Evolutionary conservation across 139 green algal species (phyloP), one percentile per base, ranked within the genome.

Genomic region (Micromonas commoda): DNA sequence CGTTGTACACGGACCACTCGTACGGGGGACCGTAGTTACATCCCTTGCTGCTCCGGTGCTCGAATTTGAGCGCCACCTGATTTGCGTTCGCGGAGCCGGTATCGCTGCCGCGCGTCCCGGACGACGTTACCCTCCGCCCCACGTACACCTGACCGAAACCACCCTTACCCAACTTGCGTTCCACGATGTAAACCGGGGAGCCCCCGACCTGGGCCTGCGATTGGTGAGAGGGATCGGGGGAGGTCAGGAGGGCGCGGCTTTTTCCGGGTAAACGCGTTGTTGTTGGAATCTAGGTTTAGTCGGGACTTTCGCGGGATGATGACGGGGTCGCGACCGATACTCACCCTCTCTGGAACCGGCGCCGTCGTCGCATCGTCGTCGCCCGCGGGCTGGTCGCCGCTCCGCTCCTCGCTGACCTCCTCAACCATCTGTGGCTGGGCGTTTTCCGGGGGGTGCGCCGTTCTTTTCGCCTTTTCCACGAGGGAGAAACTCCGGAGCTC

Each of bases 11-110:
- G 69, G 89, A 94, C 94, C 95, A 98, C 90, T 99, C 95, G 77
- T 97, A 98, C 0, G 95, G 95, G 1, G 95, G 93, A 0, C 95
- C 95, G 86, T 97, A 98, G 79, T 96, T 97, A 84, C 95, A 99
- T 33, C 95, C 95, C 81, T 98, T 98, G 80, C 90, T 96, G 76
- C 79, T 96, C 31, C 92, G 77, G 81, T 98, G 95, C 87, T 99
- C 95, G 81, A 98, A 95, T 81, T 99, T 99, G 0, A 98, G 85
- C 0, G 95, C 95, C 16, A 98, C 88, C 87, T 97, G 86, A 72
- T 67, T 68, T 33, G 71, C 52, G 26, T 51, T n/a, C 2, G 52
- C 31, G 20, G 39, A 26, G 52, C 28, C 52, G 16, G 52, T 45
- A 23, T 67, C 29, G 26, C 28, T 23, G 19, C 38, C n/a, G 77